Base-by-base conservation (phyloP, 2,329 filamentous ascomycete species). In the Ceratocystis destructans region DNA sequence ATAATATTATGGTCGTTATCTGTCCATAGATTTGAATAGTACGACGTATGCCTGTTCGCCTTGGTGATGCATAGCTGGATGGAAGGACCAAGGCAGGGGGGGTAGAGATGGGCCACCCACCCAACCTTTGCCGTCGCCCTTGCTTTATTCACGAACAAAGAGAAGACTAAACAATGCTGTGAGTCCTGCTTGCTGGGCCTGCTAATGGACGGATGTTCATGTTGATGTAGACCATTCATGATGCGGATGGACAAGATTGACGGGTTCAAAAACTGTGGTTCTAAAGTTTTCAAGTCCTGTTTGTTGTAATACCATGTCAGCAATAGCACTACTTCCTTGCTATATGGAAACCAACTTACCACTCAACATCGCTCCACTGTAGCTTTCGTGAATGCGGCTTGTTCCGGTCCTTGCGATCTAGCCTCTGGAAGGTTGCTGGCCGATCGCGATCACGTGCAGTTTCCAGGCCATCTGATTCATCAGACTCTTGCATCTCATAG, bases 351-450 rank as follows among this genome's bases (percentile, higher is more conserved):
- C 22, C 5, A n/a, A n/a, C 25, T 63, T 93, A 96, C 94, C 94
- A 99, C 76, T 99, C 93, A 75, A 99, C 90, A 76, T 99, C 94
- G 76, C 90, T 96, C 68, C 97, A 83, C 75, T 97, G 93, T 68
- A 99, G 80, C 76, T 96, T 96, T 72, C 94, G 85, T 67, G 89
- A 86, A 70, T 92, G 87, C 75, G 96, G 91, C 68, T 87, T 86
- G 73, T 83, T 84, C 66, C 88, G 86, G 70, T 87, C 87, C 70
- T 82, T 82, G 72, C 76, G 77, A 62, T 77, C 74, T 71, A 79
- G 82, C 61, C 87, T 77, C 70, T 80, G 78, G 70, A 79, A 77
- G 2, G 77, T 75, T 37, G 74, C 71, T 45, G 77, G 74, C 71
- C 80, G 80, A 50, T 85, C 82, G 72, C 79, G 74, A 67, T 77